phyloP scores from a whole-genome alignment of 148 eudicot species.

The Nepenthes mirabilis region DNA sequence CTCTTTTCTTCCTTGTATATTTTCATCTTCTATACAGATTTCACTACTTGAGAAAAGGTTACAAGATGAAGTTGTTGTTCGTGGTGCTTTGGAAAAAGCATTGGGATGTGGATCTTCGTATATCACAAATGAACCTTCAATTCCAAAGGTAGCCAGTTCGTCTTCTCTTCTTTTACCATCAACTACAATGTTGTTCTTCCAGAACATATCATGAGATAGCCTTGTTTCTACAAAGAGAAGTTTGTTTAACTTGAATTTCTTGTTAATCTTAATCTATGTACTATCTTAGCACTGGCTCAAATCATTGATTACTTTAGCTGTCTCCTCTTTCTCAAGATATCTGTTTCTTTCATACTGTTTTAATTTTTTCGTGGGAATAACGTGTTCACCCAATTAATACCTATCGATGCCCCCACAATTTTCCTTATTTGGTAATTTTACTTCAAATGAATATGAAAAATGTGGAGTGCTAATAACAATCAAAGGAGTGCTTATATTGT shows the following conservation, averaged over 20 bases:
- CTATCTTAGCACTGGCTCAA: no score
- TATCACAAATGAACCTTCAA: conserved; percentile 21
- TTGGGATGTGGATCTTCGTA: conserved; percentile 48
- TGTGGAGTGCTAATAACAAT: no score
- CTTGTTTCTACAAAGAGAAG: background rate
- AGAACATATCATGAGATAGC: background rate
- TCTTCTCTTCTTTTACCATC: background rate
- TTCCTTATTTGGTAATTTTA: no score
- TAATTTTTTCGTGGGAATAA: no score
- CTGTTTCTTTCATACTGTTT: no score
- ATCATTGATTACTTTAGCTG: background rate
- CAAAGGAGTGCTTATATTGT: background rate
- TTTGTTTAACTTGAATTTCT: no score
- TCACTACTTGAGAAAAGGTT: conserved; percentile 67
- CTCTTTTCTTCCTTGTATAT: background rate
- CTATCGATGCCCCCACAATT: background rate
- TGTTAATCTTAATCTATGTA: no score
- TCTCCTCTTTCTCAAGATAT: background rate
- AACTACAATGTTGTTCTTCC: background rate
- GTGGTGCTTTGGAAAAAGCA: conserved; percentile 65
- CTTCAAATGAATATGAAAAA: no score
- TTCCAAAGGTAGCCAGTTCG: conserved; percentile 49
- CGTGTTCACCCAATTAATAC: background rate
- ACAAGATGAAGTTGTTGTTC: conserved; percentile 57
- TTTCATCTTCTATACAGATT: conserved; percentile 30